Conservation (phyloP, 2,329 filamentous ascomycete species). For the Aulographum hederae region DNA sequence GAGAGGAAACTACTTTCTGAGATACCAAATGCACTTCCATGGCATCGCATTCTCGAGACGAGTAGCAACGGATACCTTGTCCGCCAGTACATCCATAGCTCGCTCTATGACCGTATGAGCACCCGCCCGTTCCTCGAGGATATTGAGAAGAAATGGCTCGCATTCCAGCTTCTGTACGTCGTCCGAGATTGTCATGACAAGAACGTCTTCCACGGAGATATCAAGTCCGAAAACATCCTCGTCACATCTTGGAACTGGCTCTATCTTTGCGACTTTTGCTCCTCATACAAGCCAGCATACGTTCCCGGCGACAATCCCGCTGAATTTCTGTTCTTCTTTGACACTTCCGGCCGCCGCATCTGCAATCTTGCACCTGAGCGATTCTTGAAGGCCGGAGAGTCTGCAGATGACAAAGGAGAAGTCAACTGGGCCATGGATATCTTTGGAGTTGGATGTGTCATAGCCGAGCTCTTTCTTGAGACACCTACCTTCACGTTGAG, state of each 20-base stretch:
- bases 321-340: slow-evolving; percentile 96
- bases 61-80: slow-evolving; percentile 83
- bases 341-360: slow-evolving; percentile 75
- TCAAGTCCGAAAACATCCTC: slow-evolving; percentile 93
- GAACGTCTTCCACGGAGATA: slow-evolving; percentile 89
- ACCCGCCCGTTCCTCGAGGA: slow-evolving; percentile 92
- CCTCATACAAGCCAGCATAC: slow-evolving; percentile 83
- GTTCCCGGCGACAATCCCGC: slow-evolving; percentile 92
- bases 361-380: slow-evolving; percentile 93
- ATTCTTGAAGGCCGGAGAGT: slow-evolving; percentile 56
- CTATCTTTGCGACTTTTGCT: slow-evolving; percentile 93
- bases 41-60: slow-evolving; percentile 83
- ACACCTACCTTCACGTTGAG: slow-evolving; percentile 94
- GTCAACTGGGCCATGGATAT: slow-evolving; percentile 95
- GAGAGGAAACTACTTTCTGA: slow-evolving; percentile 65
- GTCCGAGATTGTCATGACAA: slow-evolving; percentile 79
- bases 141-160: slow-evolving; percentile 97
- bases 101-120: slow-evolving; percentile 86
- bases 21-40: slow-evolving; percentile 78
- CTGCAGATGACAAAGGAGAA: slow-evolving; percentile 41
- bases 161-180: slow-evolving; percentile 85
- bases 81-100: slow-evolving; percentile 89
- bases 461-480: slow-evolving; percentile 90
- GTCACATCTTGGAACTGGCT: slow-evolving; percentile 99
- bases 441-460: slow-evolving; percentile 91